Conservation (phyloP, 176 grass and related monocot species). For the Avena eriantha region DNA sequence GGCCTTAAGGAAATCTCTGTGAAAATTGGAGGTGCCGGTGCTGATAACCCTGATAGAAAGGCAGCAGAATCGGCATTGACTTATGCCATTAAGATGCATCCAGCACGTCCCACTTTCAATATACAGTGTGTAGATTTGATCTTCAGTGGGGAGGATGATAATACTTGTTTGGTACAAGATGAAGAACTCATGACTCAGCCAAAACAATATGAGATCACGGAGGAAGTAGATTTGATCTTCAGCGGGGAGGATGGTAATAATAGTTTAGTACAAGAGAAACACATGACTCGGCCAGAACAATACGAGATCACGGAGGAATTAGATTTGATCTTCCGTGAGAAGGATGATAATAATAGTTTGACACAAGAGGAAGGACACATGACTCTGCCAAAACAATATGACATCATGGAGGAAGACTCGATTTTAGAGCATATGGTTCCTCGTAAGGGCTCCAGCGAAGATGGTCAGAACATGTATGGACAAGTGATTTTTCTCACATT, state of each 20-base stretch:
- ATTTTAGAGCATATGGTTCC: not conserved
- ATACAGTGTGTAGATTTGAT: not conserved
- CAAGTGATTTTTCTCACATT: too few species aligned
- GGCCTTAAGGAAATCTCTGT: constrained; percentile 9
- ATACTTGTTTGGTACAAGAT: not conserved
- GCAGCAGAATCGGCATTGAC: not conserved
- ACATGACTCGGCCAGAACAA: too few species aligned
- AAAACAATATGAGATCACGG: not conserved
- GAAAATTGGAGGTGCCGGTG: not conserved
- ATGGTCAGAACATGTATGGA: not conserved
- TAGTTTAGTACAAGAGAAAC: too few species aligned
- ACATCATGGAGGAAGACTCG: not conserved
- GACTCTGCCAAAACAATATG: not conserved
- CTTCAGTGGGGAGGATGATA: not conserved
- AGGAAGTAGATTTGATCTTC: not conserved
- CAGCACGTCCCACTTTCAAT: not conserved
- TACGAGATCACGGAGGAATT: too few species aligned
- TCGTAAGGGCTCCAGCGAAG: not conserved
- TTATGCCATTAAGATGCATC: not conserved
- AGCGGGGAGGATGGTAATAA: too few species aligned
- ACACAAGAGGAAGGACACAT: not conserved
- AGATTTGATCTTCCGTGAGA: too few species aligned
- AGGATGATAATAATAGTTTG: too few species aligned
- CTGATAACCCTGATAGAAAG: not conserved
- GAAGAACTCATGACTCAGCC: not conserved